Conservation (phyloP, 768 basidiomycete species). For the Boletales sp. region DNA sequence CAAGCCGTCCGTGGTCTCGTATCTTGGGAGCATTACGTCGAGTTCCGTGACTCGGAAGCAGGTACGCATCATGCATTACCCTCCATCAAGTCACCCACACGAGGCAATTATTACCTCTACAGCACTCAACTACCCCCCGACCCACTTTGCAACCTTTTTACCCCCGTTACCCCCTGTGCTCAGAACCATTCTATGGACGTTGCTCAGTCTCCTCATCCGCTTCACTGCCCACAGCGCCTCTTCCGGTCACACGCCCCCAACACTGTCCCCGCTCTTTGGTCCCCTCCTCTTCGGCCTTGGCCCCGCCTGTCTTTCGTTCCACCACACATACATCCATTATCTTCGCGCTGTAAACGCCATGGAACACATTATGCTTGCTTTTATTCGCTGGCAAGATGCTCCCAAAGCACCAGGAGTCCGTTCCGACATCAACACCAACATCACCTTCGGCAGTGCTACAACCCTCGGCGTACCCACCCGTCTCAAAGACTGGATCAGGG, state of each 20-base stretch:
- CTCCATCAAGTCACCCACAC: slow-evolving; percentile 20
- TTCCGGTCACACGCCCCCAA: slow-evolving; percentile 88
- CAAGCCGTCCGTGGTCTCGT: slow-evolving; percentile 80
- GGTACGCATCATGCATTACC: slow-evolving; percentile 46
- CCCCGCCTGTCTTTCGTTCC: slow-evolving; percentile 46
- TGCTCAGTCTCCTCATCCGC: slow-evolving; percentile 78
- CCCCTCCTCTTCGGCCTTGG: slow-evolving; percentile 86
- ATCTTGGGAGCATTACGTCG: slow-evolving; percentile 78
- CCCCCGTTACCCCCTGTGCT: slow-evolving; percentile 48
- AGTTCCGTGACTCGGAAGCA: slow-evolving; percentile 80
- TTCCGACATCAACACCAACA: slow-evolving; percentile 29
- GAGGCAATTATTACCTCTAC: slow-evolving; percentile 18
- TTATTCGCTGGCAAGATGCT: slow-evolving; percentile 78
- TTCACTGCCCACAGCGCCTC: slow-evolving; percentile 79
- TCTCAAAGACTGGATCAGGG: slow-evolving; percentile 89
- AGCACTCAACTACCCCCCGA: slow-evolving; percentile 64
- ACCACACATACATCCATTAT: slow-evolving; percentile 63
- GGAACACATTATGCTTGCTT: slow-evolving; percentile 90
- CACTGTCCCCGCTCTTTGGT: slow-evolving; percentile 85
- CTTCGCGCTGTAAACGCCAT: slow-evolving; percentile 81
- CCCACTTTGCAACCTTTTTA: slow-evolving; percentile 71
- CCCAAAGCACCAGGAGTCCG: slow-evolving; percentile 35
- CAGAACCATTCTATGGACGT: slow-evolving; percentile 58
- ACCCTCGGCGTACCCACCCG: slow-evolving; percentile 74
- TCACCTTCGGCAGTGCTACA: slow-evolving; percentile 47